Evolutionary conservation across 768 basidiomycete species (phyloP).

Genomic region (Lactarius evosmus): DNA sequence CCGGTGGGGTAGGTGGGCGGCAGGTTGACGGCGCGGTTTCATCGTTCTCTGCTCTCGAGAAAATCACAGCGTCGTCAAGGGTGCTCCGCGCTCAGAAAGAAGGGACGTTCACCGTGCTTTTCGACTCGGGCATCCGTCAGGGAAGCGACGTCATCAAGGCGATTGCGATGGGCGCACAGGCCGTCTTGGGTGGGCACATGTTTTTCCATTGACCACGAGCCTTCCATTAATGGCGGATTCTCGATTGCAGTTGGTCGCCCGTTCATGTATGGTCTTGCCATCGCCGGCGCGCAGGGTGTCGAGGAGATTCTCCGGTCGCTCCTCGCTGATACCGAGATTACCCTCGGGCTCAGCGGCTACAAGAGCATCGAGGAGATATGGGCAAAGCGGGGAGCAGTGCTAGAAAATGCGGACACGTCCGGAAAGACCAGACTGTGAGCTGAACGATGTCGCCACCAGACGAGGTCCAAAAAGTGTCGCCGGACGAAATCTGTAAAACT

Average conservation of each 20-base stretch:
- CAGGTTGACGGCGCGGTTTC: slow-evolving; percentile 78
- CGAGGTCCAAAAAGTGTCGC: no score
- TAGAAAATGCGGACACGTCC: slow-evolving; percentile 41
- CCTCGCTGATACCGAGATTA: slow-evolving; percentile 64
- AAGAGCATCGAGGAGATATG: slow-evolving; percentile 56
- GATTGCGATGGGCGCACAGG: slow-evolving; percentile 81
- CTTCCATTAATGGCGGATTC: neutral
- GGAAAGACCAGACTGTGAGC: slow-evolving; percentile 7
- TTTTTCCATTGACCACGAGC: neutral
- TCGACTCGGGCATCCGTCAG: slow-evolving; percentile 79
- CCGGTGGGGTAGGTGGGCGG: slow-evolving; percentile 50
- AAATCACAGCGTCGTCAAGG: slow-evolving; percentile 60
- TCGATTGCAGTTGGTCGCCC: slow-evolving; percentile 59
- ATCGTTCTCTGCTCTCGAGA: slow-evolving; percentile 66
- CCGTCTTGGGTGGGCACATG: slow-evolving; percentile 58
- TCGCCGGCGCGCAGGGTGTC: slow-evolving; percentile 70
- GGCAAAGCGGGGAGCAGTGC: slow-evolving; percentile 52
- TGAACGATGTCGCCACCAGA: neutral
- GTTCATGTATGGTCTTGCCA: slow-evolving; percentile 67
- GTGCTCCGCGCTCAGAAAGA: slow-evolving; percentile 53
- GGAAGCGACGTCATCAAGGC: slow-evolving; percentile 85
- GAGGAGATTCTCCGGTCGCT: slow-evolving; percentile 68
- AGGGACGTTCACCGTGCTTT: slow-evolving; percentile 66
- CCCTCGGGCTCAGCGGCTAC: slow-evolving; percentile 62
- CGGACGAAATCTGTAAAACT: neutral